A percentile compares a stretch with the other conserved stretches of the same genome.
phyloP scores from a whole-genome alignment of 768 basidiomycete species.

The Lactarius deliciosus region DNA sequence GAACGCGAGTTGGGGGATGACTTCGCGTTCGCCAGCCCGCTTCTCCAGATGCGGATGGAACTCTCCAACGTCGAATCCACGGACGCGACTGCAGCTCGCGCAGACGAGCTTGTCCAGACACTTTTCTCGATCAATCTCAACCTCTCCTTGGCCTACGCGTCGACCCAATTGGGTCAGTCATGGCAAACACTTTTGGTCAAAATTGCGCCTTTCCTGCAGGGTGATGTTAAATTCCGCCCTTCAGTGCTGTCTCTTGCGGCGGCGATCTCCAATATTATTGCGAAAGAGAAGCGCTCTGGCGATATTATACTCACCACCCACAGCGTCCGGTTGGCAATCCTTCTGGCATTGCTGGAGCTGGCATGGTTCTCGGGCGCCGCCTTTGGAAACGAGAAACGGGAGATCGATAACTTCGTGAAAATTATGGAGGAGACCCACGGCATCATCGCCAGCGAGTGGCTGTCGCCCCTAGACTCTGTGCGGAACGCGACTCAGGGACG shows the following conservation, averaged over 20 bases:
- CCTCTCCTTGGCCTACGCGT: slow-evolving; percentile 78
- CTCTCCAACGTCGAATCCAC: slow-evolving; percentile 42
- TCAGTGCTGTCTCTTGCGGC: slow-evolving; percentile 57
- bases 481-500: slow-evolving; percentile 59
- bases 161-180: slow-evolving; percentile 69
- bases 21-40: slow-evolving; percentile 66
- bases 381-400: slow-evolving; percentile 40
- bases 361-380: slow-evolving; percentile 69
- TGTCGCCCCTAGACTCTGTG: slow-evolving; percentile 72
- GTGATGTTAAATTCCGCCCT: slow-evolving; percentile 54
- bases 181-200: slow-evolving; percentile 75
- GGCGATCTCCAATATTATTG: slow-evolving; percentile 63
- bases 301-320: slow-evolving; percentile 87
- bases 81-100: slow-evolving; percentile 44
- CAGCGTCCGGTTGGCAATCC: slow-evolving; percentile 65
- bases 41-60: slow-evolving; percentile 61
- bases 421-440: slow-evolving; percentile 60
- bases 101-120: slow-evolving; percentile 53
- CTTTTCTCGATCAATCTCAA: slow-evolving; percentile 82
- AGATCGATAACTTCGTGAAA: slow-evolving; percentile 58
- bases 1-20: slow-evolving; percentile 79
- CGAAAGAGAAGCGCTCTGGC: slow-evolving; percentile 67
- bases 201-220: slow-evolving; percentile 61
- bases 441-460: slow-evolving; percentile 71
- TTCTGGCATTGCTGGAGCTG: slow-evolving; percentile 77